These are phyloP conservation scores for Orbilia quercus DNA, from an alignment of 2,329 filamentous ascomycete species.

Conservation along the genomic window DNA sequence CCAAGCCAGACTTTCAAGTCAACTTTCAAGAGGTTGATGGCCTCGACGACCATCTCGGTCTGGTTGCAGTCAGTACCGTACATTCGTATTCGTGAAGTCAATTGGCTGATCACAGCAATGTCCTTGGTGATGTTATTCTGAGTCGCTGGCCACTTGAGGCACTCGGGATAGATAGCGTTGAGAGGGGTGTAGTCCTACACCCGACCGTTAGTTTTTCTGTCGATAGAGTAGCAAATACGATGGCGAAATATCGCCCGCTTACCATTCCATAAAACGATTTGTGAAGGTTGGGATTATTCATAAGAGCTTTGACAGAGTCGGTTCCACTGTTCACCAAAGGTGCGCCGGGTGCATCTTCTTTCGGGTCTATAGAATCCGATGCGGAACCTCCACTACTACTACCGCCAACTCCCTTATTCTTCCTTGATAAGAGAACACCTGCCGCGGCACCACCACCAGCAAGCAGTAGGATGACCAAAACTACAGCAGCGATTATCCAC, in stretches of 20 bases:
- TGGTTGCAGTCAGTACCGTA: conserved; percentile 99
- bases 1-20: conserved; percentile 92
- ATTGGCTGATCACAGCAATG: conserved; percentile 85
- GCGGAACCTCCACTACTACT: conserved; percentile 59
- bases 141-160: conserved; percentile 78
- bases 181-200: conserved; percentile 84
- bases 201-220: conserved; percentile 10
- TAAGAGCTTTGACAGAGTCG: conserved; percentile 71
- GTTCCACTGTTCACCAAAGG: conserved; percentile 68
- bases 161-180: conserved; percentile 89
- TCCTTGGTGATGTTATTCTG: conserved; percentile 96
- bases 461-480: conserved; percentile 74
- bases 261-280: conserved; percentile 89
- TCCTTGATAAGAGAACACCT: conserved; percentile 76
- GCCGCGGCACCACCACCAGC: conserved; percentile 77
- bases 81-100: conserved; percentile 86
- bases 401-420: conserved; percentile 61
- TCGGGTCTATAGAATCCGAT: conserved; percentile 54
- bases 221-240: not conserved
- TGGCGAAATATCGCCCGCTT: not conserved
- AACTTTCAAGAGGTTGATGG: conserved; percentile 79
- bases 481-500: conserved; percentile 75
- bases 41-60: conserved; percentile 89
- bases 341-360: conserved; percentile 59
- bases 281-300: conserved; percentile 84